A percentile compares a stretch with the other conserved stretches of the same genome.
These are phyloP conservation scores for Juglanconis sp. DNA, from an alignment of 2,329 filamentous ascomycete genomes.

Conservation along the genomic window DNA sequence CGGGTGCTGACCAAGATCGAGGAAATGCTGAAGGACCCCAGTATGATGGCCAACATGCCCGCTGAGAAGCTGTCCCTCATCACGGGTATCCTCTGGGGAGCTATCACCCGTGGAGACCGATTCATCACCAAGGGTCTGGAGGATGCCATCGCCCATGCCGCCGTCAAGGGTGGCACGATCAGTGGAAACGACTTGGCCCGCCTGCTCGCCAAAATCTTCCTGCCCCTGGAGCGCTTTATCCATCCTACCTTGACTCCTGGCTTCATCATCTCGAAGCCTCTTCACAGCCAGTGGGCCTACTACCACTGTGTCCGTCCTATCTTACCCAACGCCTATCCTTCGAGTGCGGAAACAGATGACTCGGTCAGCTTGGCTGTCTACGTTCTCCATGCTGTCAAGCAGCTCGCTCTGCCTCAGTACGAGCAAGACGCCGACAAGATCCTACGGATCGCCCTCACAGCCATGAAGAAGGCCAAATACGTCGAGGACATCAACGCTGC, in stretches of 20 bases:
- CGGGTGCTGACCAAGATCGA: slow-evolving; percentile 3
- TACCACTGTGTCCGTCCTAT: slow-evolving; percentile 44
- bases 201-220: slow-evolving; percentile 41
- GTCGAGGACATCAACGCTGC: slow-evolving; percentile 45
- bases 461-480: slow-evolving; percentile 39
- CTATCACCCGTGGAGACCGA: slow-evolving; percentile 11
- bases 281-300: slow-evolving; percentile 48
- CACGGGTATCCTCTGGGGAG: slow-evolving; percentile 9
- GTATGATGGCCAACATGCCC: background rate
- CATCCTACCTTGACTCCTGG: background rate
- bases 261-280: slow-evolving; percentile 11
- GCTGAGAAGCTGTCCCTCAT: slow-evolving; percentile 6
- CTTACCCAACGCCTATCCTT: slow-evolving; percentile 39
- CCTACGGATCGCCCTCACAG: slow-evolving; percentile 46
- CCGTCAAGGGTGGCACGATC: slow-evolving; percentile 1
- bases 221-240: slow-evolving; percentile 19
- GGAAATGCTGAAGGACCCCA: background rate
- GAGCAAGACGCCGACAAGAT: slow-evolving; percentile 47
- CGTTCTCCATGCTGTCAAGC: slow-evolving; percentile 46
- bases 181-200: slow-evolving; percentile 38
- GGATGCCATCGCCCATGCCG: slow-evolving; percentile 7
- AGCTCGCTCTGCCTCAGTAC: slow-evolving; percentile 50
- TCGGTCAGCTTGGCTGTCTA: slow-evolving; percentile 44
- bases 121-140: slow-evolving; percentile 4
- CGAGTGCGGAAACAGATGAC: slow-evolving; percentile 21